Evolutionary conservation across 2,329 filamentous ascomycete species (phyloP), one percentile per base, ranked within the genome.

Genomic region (Cercospora nicotianae): DNA sequence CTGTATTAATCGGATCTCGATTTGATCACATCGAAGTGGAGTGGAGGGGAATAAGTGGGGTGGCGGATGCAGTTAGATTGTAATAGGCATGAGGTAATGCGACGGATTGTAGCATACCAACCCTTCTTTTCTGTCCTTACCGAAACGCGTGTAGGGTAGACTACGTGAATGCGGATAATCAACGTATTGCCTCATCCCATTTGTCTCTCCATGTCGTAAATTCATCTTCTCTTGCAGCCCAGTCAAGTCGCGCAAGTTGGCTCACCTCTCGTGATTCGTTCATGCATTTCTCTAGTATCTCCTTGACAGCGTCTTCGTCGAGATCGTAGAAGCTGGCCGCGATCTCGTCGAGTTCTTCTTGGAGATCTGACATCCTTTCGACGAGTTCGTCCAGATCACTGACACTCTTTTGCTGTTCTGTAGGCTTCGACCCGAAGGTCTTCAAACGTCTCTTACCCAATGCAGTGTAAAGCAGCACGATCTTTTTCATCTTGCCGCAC

Each of bases 131-230:
- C 62, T 58, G 62, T 64, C 33, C 62, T 58, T 64, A 58, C 62
- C 51, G 53, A 64, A 36, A 42, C 20, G 30, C 16, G 31, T 64
- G 60, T 55, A 57, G 61, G 53, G 26, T 58, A 58, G 48, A 57
- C 20, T 26, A 28, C 31, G 18, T 42, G 45, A 63, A 55, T 63
- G 45, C 42, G 60, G 16, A 30, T 42, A 20, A 67, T 75, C 71
- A 75, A 45, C 72, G 70, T 53, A 79, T 71, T 6, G 76, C 75
- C n/a, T 76, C 75, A 39, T 75, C 67, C 85, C 85, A 88, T 61
- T 85, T 87, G 60, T 81, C 83, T n/a, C 85, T 87, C 93, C 93
- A 96, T 16, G 86, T 83, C 0, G 89, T 90, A 75, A 96, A 96
- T 74, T 90, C 91, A 74, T 97, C 93, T 18, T 86, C 83, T 58